phyloP scores from a whole-genome alignment of 352 stramenopile genomes.

The Plasmopara viticola region DNA sequence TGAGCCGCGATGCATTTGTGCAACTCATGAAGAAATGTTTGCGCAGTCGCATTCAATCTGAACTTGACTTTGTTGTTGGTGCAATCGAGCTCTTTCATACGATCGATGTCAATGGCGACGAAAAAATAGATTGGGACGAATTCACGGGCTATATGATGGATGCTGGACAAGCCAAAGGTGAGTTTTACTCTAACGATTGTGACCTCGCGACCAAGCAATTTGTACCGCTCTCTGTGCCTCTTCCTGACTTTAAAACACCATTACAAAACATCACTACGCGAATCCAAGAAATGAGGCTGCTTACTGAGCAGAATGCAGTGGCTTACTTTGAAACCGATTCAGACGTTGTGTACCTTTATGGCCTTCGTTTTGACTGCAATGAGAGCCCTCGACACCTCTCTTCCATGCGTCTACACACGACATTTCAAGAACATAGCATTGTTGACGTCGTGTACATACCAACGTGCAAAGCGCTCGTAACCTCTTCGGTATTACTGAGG shows the following conservation, averaged over 20 bases:
- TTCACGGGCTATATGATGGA: too few relatives aligned
- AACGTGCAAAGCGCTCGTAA: conserved; percentile 32
- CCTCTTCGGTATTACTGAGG: conserved; percentile 46
- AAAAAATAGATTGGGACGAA: neutral
- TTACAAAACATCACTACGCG: conserved; percentile 24
- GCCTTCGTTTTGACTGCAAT: conserved; percentile 52
- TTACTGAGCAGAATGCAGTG: conserved; percentile 45
- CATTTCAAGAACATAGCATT: conserved; percentile 64
- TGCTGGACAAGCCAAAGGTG: too few relatives aligned
- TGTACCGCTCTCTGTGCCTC: too few relatives aligned
- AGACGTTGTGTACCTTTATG: conserved; percentile 67
- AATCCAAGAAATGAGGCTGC: conserved; percentile 47
- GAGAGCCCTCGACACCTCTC: conserved; percentile 54
- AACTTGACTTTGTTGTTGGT: conserved; percentile 77
- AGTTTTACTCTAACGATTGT: too few relatives aligned
- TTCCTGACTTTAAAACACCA: too few relatives aligned
- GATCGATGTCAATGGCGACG: conserved; percentile 88
- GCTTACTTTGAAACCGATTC: conserved; percentile 62
- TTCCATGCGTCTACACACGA: conserved; percentile 63
- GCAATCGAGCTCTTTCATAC: conserved; percentile 87
- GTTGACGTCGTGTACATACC: conserved; percentile 56
- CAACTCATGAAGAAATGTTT: conserved; percentile 51
- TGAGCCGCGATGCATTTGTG: too few relatives aligned
- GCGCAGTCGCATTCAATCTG: conserved; percentile 53
- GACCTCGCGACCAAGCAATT: too few relatives aligned